Conservation (phyloP, 176 grass and related monocot genomes). For the Zea mays region DNA sequence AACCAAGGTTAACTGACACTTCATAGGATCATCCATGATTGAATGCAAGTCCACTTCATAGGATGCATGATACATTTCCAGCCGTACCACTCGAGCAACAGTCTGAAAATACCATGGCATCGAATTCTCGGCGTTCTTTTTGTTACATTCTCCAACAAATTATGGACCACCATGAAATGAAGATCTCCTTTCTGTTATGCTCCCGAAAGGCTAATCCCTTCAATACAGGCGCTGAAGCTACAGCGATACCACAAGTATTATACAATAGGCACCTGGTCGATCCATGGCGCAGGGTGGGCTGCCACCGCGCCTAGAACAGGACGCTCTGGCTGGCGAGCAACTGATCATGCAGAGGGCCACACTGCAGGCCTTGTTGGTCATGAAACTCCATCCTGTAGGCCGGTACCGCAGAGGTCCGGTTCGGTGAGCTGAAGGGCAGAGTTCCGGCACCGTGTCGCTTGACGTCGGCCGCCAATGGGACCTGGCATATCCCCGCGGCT, state of each 20-base stretch:
- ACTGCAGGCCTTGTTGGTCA: conserved; percentile 56
- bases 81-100: conserved; percentile 34
- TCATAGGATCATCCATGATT: too few relatives aligned
- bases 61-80: conserved; percentile 31
- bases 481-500: conserved; percentile 19
- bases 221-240: conserved; percentile 52
- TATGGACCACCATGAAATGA: conserved; percentile 31
- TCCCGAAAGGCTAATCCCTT: conserved; percentile 48
- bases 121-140: conserved; percentile 37
- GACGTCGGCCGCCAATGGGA: conserved; percentile 15
- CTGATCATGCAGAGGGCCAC: conserved; percentile 48
- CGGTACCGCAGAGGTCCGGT: conserved; percentile 19
- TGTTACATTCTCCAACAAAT: conserved; percentile 45
- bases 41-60: conserved; percentile 43
- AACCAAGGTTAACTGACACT: too few relatives aligned
- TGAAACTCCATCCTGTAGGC: conserved; percentile 45
- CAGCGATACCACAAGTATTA: conserved; percentile 37
- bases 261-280: conserved; percentile 41
- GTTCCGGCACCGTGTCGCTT: conserved; percentile 25
- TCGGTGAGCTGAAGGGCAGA: conserved; percentile 44
- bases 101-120: conserved; percentile 47
- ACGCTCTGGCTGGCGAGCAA: conserved; percentile 29
- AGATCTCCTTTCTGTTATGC: conserved; percentile 42
- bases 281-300: conserved; percentile 21
- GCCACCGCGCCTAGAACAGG: conserved; percentile 39